Evolutionary conservation across 352 stramenopile genomes (phyloP).

Genomic region (Globisporangium radiosum): DNA sequence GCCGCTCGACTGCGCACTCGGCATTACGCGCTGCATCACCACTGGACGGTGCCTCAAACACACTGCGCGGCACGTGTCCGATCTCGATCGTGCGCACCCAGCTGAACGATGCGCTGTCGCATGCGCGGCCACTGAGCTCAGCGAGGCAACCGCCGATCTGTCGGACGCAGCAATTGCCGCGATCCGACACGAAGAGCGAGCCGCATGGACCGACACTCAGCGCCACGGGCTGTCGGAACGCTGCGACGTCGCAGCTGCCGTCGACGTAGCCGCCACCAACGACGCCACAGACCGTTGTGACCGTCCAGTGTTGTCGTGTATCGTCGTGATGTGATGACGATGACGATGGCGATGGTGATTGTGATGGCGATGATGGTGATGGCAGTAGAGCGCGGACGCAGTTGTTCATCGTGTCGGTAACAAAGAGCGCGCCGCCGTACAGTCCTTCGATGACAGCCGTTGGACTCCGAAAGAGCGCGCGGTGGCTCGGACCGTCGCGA

Average conservation of each 20-base stretch:
- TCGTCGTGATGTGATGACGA: not conserved
- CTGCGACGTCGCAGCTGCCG: conserved; percentile 22
- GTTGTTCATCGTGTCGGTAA: conserved; percentile 57
- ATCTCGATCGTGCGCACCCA: conserved; percentile 45
- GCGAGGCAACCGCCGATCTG: conserved; percentile 26
- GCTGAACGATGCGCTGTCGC: conserved; percentile 17
- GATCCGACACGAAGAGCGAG: conserved; percentile 34
- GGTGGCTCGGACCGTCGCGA: conserved; percentile 17
- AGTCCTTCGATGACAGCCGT: conserved; percentile 21
- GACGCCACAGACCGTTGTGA: conserved; percentile 25
- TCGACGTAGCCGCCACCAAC: conserved; percentile 20
- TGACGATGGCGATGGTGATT: not conserved
- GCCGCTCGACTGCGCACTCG: conserved; percentile 4
- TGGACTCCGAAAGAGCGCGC: conserved; percentile 36
- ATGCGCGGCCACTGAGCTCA: conserved; percentile 1
- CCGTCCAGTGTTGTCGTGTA: conserved; percentile 15
- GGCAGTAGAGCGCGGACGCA: conserved; percentile 34
- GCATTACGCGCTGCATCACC: not conserved
- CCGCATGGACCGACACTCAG: conserved; percentile 21
- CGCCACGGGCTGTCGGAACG: conserved; percentile 32
- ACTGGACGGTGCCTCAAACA: conserved; percentile 1
- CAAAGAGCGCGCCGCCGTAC: conserved; percentile 25
- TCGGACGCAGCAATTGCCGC: conserved; percentile 37
- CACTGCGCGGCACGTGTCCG: conserved; percentile 6
- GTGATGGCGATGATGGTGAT: not conserved